phyloP scores from a whole-genome alignment of 2,329 filamentous ascomycete genomes.

The Pyrenophora teres region DNA sequence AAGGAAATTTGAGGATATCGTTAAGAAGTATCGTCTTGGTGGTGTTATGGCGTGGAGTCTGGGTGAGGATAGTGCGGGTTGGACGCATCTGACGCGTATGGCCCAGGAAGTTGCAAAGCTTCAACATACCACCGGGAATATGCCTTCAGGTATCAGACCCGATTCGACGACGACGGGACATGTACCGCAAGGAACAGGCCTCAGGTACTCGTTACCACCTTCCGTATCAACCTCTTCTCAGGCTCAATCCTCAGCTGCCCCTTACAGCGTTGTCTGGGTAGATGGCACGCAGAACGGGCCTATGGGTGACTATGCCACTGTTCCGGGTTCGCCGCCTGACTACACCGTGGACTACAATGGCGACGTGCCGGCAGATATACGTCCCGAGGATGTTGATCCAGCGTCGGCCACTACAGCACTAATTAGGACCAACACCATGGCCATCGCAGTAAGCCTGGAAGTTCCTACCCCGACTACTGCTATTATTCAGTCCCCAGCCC shows the following conservation, averaged over 20 bases:
- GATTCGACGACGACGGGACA: too few species aligned
- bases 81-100: conserved; percentile 52
- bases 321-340: conserved; percentile 15
- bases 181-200: too few species aligned
- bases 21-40: conserved; percentile 62
- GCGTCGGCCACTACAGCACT: too few species aligned
- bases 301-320: not conserved
- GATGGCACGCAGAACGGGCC: conserved; percentile 13
- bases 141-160: not conserved
- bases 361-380: too few species aligned
- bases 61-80: conserved; percentile 64
- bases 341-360: conserved; percentile 2
- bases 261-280: conserved; percentile 22
- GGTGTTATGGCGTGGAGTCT: conserved; percentile 78
- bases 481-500: too few species aligned
- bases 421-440: too few species aligned
- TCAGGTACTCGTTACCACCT: too few species aligned
- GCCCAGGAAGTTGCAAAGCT: conserved; percentile 23
- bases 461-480: too few species aligned
- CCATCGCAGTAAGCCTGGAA: too few species aligned
- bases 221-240: too few species aligned
- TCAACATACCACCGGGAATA: not conserved
- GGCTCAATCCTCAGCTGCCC: not conserved
- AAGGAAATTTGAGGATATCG: conserved; percentile 65
- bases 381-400: too few species aligned